phyloP scores from a whole-genome alignment of 306 rosid species.

The Cucurbita pepo region DNA sequence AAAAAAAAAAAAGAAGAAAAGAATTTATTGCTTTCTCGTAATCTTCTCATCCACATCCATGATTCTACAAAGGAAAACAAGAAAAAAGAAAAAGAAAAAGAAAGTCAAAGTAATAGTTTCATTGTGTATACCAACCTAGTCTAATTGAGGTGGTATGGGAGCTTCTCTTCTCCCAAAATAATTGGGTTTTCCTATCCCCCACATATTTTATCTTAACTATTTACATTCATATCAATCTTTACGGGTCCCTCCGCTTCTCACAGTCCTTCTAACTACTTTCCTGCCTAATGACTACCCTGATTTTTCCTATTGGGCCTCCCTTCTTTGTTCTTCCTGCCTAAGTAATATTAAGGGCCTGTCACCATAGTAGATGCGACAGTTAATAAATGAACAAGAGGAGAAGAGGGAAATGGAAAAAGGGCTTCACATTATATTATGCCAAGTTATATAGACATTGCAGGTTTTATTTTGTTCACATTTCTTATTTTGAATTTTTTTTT shows the following conservation, averaged over 20 bases:
- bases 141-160: neutral
- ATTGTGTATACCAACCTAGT: too few species aligned
- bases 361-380: neutral
- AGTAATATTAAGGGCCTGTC: neutral
- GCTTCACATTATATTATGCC: neutral
- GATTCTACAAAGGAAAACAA: too few species aligned
- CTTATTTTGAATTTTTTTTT: neutral
- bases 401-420: neutral
- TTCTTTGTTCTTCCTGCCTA: neutral
- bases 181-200: neutral
- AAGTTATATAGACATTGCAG: neutral
- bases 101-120: too few species aligned
- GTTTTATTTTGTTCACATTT: neutral
- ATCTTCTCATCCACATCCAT: too few species aligned
- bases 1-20: too few species aligned
- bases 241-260: neutral
- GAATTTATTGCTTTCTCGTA: too few species aligned
- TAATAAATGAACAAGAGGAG: neutral
- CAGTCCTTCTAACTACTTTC: neutral
- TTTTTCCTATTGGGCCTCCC: neutral
- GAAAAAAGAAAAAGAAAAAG: too few species aligned
- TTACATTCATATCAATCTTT: neutral
- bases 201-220: neutral
- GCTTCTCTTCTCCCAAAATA: neutral
- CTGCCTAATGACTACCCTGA: neutral